A percentile compares a stretch with the other conserved stretches of the same genome.
phyloP scores from a whole-genome alignment of 2,329 filamentous ascomycete genomes.

The Pseudogymnoascus sp. region DNA sequence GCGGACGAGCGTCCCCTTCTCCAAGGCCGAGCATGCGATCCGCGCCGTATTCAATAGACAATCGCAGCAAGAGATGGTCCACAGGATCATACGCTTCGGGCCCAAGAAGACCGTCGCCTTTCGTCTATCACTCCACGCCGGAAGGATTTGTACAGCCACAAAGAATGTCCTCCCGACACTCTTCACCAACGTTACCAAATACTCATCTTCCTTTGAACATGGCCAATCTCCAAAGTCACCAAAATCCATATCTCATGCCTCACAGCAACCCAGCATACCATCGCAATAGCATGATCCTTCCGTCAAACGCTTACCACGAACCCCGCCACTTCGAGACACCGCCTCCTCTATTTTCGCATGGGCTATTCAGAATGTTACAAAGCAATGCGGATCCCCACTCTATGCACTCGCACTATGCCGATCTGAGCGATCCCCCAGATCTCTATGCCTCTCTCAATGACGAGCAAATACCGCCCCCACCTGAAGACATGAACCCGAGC shows the following conservation, averaged over 20 bases:
- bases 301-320: constrained; percentile 41
- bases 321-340: constrained; percentile 51
- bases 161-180: constrained; percentile 47
- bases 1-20: constrained; percentile 63
- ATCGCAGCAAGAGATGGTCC: constrained; percentile 67
- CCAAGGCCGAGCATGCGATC: constrained; percentile 60
- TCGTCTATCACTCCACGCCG: constrained; percentile 54
- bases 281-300: constrained; percentile 53
- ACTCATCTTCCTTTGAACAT: constrained; percentile 40
- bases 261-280: constrained; percentile 41
- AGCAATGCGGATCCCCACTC: constrained; percentile 65
- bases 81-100: constrained; percentile 62
- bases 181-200: constrained; percentile 37
- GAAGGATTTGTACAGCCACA: constrained; percentile 50
- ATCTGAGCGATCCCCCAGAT: constrained; percentile 69
- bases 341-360: constrained; percentile 58
- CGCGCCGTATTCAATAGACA: constrained; percentile 63
- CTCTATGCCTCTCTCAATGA: constrained; percentile 68
- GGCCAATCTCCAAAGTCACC: constrained; percentile 49
- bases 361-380: constrained; percentile 65
- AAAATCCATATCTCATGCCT: constrained; percentile 48
- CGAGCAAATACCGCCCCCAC: constrained; percentile 64
- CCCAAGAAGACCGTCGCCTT: constrained; percentile 50
- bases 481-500: constrained; percentile 72
- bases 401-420: constrained; percentile 62